Base-by-base conservation (phyloP, 768 basidiomycete species). In the Leucocoprinus birnbaumii region DNA sequence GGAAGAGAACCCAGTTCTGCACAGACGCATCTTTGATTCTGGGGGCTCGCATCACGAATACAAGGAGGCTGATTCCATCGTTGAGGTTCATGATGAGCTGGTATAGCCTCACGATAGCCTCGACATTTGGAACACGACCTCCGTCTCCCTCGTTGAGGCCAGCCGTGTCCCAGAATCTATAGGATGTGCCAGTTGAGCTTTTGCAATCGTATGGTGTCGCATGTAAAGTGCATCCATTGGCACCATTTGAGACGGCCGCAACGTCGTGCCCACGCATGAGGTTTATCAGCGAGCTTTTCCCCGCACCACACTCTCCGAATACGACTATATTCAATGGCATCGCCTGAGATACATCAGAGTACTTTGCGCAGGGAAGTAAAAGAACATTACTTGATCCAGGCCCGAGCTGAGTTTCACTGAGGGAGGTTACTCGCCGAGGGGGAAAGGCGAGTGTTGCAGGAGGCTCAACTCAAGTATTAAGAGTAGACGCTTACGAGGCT, bases 241-340 rank as follows among this genome's bases (percentile, higher is more conserved):
- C 66, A 7, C 65, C 60, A 50, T 65, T 69, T 4, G 72, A 74
- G 18, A 67, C 65, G 0, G 51, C 48, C 26, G 74, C 74, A 24
- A 63, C 44, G 0, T 63, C 49, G 2, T 43, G 18, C 24, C 66
- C 64, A 51, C 63, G 63, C 43, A 79, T 59, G 68, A 76, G 67
- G 61, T 76, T 74, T 50, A 79, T 61, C 52, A 76, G 61, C n/a
- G 71, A 74, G 61, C 76, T 73, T 57, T 79, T 77, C 55, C 66
- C 68, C 11, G 58, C 53, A 16, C 76, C 76, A 0, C 71, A 66
- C 50, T 76, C 72, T 0, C 77, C 76, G 45, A 77, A 78, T 18
- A 78, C 51, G 18, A 77, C 61, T 45, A 77, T 47, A 43, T 72
- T 73, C 6, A 11, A 27, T 27, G 47, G 47, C 47, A 48, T 48